Conservation (phyloP, 768 basidiomycete species). For the Phlebiopsis gigantea region DNA sequence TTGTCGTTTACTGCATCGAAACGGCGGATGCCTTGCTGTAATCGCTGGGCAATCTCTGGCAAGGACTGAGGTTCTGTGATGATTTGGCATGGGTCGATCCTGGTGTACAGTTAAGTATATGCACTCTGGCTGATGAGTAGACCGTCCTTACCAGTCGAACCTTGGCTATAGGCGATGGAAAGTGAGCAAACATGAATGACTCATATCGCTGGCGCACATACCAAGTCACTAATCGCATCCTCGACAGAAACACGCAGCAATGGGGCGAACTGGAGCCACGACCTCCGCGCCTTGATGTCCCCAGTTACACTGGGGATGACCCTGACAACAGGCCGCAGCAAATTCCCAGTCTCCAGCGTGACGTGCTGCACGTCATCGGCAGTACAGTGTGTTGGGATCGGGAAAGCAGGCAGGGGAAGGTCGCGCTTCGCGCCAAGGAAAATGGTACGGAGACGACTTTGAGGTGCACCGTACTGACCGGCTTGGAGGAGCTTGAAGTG, state of each 20-base stretch:
- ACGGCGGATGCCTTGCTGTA: not conserved
- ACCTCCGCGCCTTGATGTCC: not conserved
- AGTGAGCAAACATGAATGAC: not conserved
- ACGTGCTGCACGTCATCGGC: constrained; percentile 28
- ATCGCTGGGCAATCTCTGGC: not conserved
- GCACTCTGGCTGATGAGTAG: not conserved
- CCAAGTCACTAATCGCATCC: constrained; percentile 70
- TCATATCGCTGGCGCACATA: constrained; percentile 28
- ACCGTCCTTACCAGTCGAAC: constrained; percentile 58
- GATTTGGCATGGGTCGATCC: constrained; percentile 52
- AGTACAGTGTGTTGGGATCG: constrained; percentile 57
- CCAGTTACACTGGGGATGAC: not conserved
- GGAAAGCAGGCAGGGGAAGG: constrained; percentile 56
- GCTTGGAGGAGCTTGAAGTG: constrained; percentile 63
- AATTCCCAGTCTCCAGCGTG: constrained; percentile 40
- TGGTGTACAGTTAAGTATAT: constrained; percentile 19
- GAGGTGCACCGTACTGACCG: constrained; percentile 68
- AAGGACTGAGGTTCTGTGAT: constrained; percentile 24
- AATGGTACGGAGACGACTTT: constrained; percentile 61
- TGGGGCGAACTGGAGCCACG: constrained; percentile 41
- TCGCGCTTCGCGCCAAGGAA: constrained; percentile 62
- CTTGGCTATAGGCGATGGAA: constrained; percentile 37
- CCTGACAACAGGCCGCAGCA: constrained; percentile 39
- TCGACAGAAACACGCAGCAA: constrained; percentile 50
- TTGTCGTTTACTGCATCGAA: not conserved